Evolutionary conservation across 2,329 filamentous ascomycete genomes (phyloP), one percentile per base, ranked within the genome.

Genomic region (Calonectria hawksworthii): DNA sequence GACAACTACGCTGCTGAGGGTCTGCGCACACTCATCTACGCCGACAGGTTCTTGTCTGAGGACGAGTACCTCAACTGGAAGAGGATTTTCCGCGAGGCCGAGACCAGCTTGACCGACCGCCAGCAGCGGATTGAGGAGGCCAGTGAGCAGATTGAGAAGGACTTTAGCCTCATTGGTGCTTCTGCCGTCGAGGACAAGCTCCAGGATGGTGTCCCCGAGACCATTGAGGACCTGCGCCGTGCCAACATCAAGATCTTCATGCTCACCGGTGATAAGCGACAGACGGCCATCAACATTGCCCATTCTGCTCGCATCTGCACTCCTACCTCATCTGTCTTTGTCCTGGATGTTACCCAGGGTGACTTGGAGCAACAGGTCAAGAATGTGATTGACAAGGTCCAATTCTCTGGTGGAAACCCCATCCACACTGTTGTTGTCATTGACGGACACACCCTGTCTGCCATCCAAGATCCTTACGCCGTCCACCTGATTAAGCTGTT

Each of bases 231-330:
- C 83, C 88, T 98, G 4, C 91, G 95, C 74, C 90, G 95, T 34
- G 95, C 95, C 18, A 96, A 95, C 76, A 96, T 98, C 85, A 96
- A 95, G 84, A 92, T 98, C 74, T 98, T 95, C 95, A 98, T 98
- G 95, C 87, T 98, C 70, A 98, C 95, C 2, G 95, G 95, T 28
- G 95, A 98, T 82, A 96, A 96, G 84, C 91, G 94, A 32, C 95
- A 97, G 84, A 97, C 95, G 0, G 95, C 95, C 59, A 95, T 97
- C 85, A 97, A 96, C 79, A 96, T 96, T 79, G 95, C 94, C 0
- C 93, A 97, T 81, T 96, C 95, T 0, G 89, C 90, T 11, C 86
- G 89, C 13, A 87, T 91, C 10, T 96, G 95, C 81, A 92, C 93
- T 34, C 89, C 96, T 8, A 94, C 94, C 63, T 97, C 95, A 0